Conservation (phyloP, 306 rosid genomes). For the Purshia tridentata region DNA sequence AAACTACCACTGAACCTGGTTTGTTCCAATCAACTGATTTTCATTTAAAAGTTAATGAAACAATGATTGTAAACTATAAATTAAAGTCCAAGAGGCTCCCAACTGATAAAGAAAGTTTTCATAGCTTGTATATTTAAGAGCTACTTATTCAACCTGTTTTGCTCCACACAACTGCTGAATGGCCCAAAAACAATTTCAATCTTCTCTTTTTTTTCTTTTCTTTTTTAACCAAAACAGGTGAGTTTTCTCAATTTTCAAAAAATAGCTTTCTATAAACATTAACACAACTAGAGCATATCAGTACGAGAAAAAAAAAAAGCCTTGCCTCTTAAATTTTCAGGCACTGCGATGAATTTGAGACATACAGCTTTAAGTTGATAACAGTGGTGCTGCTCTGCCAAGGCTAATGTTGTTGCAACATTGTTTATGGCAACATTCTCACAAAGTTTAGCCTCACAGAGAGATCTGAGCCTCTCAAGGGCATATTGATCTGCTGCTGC, state of each 20-base stretch:
- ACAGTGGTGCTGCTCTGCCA: slow-evolving; percentile 81
- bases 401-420: slow-evolving; percentile 70
- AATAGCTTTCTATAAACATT: slow-evolving; percentile 7
- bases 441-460: slow-evolving; percentile 63
- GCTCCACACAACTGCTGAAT: not conserved
- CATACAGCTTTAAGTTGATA: slow-evolving; percentile 57
- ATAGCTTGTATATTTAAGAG: not conserved
- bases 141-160: no score
- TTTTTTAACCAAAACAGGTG: not conserved
- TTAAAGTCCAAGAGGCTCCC: not conserved
- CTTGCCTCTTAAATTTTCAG: slow-evolving; percentile 67
- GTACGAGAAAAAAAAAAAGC: not conserved
- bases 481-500: slow-evolving; percentile 78
- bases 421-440: slow-evolving; percentile 59
- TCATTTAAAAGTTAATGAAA: not conserved
- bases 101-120: not conserved
- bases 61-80: not conserved
- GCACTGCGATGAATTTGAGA: slow-evolving; percentile 53
- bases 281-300: not conserved
- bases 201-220: no score
- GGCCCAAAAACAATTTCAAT: not conserved
- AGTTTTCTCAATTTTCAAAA: not conserved
- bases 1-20: not conserved
- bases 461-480: slow-evolving; percentile 62
- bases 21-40: not conserved